Base-by-base conservation (phyloP, 768 basidiomycete species). In the Gloeopeniophorella convolvens region DNA sequence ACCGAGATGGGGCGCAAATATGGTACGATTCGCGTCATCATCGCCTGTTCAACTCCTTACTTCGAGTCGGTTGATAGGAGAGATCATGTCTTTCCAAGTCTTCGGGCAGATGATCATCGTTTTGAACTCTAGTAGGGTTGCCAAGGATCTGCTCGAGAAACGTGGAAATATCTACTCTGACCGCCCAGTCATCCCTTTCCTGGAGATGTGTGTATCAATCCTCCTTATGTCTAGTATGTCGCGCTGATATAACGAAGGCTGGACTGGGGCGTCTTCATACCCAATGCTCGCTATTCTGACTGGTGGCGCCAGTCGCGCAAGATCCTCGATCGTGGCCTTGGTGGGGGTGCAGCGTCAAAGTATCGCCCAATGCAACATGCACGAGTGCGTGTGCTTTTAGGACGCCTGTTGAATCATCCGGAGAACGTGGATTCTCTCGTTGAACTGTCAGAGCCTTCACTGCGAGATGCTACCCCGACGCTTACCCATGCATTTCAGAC, bases 141-240 rank as follows among this genome's bases (percentile, higher is more conserved):
- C 70, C 28, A 67, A 68, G 9, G 76, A 74, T 45, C 63, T 82
- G 18, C 65, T 82, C 23, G 78, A 79, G 34, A 78, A 71, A 58
- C 70, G 76, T 43, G 72, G 78, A 45, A 58, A 70, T n/a, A 75
- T 42, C 7, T 55, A 39, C 24, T 51, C 50, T n/a, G 50, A 43
- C 31, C 45, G 54, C 1, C 39, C 50, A 15, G 28, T 15, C n/a
- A 12, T 45, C 4, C 31, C 49, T 0, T 16, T 51, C 12, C 13
- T 9, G 7, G 39, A 55, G 12, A 51, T 55, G 54, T 51, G 28
- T 2, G 33, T 35, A 23, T 15, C 10, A 1, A 3, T 18, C 8
- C 26, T 30, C 12, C n/a, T 8, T 10, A 5, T 21, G 23, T 26
- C 24, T 28, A 8, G 11, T 8, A n/a, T n/a, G n/a, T n/a, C n/a